Base-by-base conservation (phyloP, 108 stramenopile species). In the Ochromonas danica region DNA sequence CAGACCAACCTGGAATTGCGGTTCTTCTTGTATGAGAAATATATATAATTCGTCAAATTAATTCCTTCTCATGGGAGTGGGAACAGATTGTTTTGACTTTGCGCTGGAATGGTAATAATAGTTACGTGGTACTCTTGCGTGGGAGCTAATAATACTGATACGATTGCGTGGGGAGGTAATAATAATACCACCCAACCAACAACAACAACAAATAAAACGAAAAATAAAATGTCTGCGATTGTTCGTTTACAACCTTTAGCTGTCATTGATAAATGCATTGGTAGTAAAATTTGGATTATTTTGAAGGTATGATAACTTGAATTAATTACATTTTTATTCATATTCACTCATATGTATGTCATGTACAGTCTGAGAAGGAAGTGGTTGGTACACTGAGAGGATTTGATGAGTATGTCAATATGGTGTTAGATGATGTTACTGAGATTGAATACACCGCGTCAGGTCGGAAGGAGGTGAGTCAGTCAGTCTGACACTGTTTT, bases 331-430 rank as follows among this genome's bases (percentile, higher is more conserved):
- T 25, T 60, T 60, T 60, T 60, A 25, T 25, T 60, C n/a, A 60
- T 25, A 25, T 25, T 60, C 25, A 25, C 25, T 60, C 25, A 25
- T 25, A 25, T 25, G 25, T n/a, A n/a, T n/a, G n/a, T n/a, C n/a
- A n/a, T n/a, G n/a, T n/a, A n/a, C n/a, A n/a, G 61, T 40, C 77
- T 35, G 84, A 85, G 61, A 83, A 89, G 63, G 89, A 90, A 79
- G 70, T 90, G 1, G 87, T 88, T 28, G 89, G 89, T 6, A 90
- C 89, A 0, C 78, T 90, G 35, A 78, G 85, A 36, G 89, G 89
- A 28, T 89, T 90, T 51, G 89, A 90, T 51, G 89, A 90, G 71
- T 90, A 88, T 70, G 89, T 90, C 14, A 90, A 90, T 78, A 89
- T 90, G 89, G 89, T 87, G 78, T 70, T 79, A 1, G 78, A 79